phyloP scores from a whole-genome alignment of 1,284 basidiomycete species.

The Irpex lacteus region DNA sequence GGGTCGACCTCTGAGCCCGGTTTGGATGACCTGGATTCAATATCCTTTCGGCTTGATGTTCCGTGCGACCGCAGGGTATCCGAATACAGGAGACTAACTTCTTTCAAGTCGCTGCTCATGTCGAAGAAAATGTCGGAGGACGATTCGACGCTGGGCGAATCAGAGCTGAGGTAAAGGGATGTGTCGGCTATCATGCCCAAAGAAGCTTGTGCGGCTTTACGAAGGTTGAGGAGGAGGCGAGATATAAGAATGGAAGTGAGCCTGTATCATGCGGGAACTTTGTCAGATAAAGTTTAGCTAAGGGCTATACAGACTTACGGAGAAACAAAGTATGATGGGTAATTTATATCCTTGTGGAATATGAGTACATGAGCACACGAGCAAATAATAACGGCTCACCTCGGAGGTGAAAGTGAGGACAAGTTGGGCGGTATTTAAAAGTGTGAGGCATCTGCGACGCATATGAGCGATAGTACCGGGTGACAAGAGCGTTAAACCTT shows the following conservation, averaged over 20 bases:
- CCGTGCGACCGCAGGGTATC: neutral
- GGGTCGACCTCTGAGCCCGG: neutral
- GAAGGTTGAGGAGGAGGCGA: constrained; percentile 1
- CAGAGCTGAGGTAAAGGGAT: neutral
- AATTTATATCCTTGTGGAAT: constrained; percentile 10
- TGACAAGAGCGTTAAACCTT: neutral
- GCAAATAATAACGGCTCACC: constrained; percentile 1
- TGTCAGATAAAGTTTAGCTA: neutral
- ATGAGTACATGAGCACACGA: neutral
- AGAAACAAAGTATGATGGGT: constrained; percentile 11
- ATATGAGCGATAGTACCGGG: neutral
- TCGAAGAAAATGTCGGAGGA: neutral
- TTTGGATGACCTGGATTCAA: neutral
- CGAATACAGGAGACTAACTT: neutral
- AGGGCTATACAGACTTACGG: constrained; percentile 6
- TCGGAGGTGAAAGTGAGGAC: constrained; percentile 3
- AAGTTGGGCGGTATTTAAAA: constrained; percentile 13
- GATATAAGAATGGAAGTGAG: constrained; percentile 3
- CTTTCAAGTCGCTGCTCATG: neutral
- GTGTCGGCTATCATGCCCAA: neutral
- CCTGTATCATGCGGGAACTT: neutral
- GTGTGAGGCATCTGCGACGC: constrained; percentile 5
- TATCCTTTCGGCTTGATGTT: neutral
- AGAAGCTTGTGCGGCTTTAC: neutral
- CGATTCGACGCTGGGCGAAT: neutral